Evolutionary conservation across 768 basidiomycete genomes (phyloP), one percentile per base, ranked within the genome.

Genomic region (Pisolithus tinctorius): DNA sequence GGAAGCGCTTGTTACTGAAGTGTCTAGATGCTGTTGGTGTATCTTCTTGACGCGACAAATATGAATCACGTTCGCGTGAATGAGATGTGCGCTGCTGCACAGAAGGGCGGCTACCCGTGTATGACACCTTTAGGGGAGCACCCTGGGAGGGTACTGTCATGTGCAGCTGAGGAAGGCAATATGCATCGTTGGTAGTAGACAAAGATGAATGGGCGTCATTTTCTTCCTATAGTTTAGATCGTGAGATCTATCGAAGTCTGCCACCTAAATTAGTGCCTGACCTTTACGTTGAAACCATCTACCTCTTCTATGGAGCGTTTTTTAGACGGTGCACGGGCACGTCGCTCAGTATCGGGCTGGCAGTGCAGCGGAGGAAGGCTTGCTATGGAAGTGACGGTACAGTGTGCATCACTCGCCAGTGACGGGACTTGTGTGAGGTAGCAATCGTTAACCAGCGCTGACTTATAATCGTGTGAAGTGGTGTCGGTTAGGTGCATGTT

Each of bases 381-480:
- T 10, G 62, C 62, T 38, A 63, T 20, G 17, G 52, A 49, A 31
- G 49, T 49, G 43, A 48, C 49, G 46, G 58, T 39, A 23, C 60
- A 54, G 50, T 57, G 52, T 4, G 58, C 58, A 14, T 60, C 66
- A 20, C 55, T 62, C 43, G 63, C 64, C 49, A 69, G 55, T 6
- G 65, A 63, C 0, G 68, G 68, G 20, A 53, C 68, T 47, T 65
- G 64, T 27, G 66, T 57, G 27, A 66, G 65, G 56, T 68, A 67
- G 34, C 51, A 58, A 54, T 67, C 65, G 50, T 68, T 68, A 4
- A 62, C 67, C 23, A 62, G 63, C 37, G 66, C 65, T 13, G 63
- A 60, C 17, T 68, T 62, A 50, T 67, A 55, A 51, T 68, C 68
- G 49, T 67, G 62, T 8, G 52, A 51, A 7, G 60, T 63, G n/a